These are phyloP conservation scores for Passiflora organensis DNA, from an alignment of 345 rosid genomes.

Conservation along the genomic window DNA sequence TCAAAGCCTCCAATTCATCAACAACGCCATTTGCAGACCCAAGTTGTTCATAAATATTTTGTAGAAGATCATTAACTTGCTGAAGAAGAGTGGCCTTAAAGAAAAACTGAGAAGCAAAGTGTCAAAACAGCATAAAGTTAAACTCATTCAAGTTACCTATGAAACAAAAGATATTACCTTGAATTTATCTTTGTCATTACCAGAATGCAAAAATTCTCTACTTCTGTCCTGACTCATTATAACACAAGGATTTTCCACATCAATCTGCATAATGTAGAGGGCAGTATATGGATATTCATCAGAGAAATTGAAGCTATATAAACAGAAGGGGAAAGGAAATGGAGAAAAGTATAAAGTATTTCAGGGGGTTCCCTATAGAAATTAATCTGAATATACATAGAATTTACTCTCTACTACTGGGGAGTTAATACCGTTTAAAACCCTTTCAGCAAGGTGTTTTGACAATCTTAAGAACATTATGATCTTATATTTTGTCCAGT, in stretches of 20 bases:
- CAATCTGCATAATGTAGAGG: slow-evolving; percentile 48
- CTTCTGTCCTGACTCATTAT: slow-evolving; percentile 99
- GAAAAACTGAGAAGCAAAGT: slow-evolving; percentile 57
- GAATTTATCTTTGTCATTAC: slow-evolving; percentile 91
- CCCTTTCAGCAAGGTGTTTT: too few relatives aligned
- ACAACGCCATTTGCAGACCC: slow-evolving; percentile 51
- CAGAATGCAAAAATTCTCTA: slow-evolving; percentile 96
- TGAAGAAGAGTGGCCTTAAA: slow-evolving; percentile 96
- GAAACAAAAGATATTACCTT: slow-evolving; percentile 41
- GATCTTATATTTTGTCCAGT: too few relatives aligned
- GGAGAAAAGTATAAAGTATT: background rate
- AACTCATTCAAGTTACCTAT: background rate
- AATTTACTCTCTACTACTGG: too few relatives aligned
- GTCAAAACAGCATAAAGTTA: slow-evolving; percentile 26
- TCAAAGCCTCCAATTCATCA: slow-evolving; percentile 60
- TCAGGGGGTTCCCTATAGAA: too few relatives aligned
- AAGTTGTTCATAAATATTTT: slow-evolving; percentile 55
- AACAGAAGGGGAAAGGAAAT: background rate
- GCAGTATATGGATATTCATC: background rate
- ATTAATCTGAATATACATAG: too few relatives aligned
- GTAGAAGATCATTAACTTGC: slow-evolving; percentile 83
- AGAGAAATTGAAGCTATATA: background rate
- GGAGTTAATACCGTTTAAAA: too few relatives aligned
- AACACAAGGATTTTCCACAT: slow-evolving; percentile 97
- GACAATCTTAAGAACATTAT: too few relatives aligned